These are phyloP conservation scores for Blastobotrys proliferans DNA, from an alignment of 1,139 yeast genomes.

Conservation along the genomic window DNA sequence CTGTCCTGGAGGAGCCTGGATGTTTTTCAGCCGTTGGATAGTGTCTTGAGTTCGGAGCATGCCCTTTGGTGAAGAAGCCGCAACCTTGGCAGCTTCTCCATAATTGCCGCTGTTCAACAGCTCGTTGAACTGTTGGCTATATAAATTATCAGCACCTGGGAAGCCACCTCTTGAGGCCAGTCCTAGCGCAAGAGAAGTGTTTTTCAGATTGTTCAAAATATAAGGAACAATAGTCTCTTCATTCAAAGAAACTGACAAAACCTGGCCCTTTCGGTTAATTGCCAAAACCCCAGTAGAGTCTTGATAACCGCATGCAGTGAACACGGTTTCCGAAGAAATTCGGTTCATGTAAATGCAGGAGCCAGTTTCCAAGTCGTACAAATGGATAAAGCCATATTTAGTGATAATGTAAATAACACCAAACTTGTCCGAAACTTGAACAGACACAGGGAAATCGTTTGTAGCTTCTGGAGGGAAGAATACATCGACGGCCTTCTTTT, in stretches of 20 bases:
- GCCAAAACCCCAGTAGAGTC: conserved; percentile 83
- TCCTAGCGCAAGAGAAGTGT: conserved; percentile 80
- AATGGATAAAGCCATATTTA: conserved; percentile 93
- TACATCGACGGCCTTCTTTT: conserved; percentile 86
- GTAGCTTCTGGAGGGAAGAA: conserved; percentile 97
- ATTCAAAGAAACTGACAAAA: conserved; percentile 85
- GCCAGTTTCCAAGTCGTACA: conserved; percentile 92
- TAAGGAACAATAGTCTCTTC: conserved; percentile 86
- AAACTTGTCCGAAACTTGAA: conserved; percentile 79
- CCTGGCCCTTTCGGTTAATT: conserved; percentile 94
- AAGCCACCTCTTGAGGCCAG: conserved; percentile 94
- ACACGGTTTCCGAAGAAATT: conserved; percentile 93
- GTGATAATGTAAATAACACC: conserved; percentile 89
- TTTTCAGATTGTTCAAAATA: conserved; percentile 78
- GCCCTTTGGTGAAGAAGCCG: conserved; percentile 87
- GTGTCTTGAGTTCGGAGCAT: conserved; percentile 88
- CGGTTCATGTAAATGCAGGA: conserved; percentile 91
- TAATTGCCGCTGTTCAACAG: conserved; percentile 83
- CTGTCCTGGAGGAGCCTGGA: conserved; percentile 95
- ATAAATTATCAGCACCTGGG: conserved; percentile 93
- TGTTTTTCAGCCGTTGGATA: conserved; percentile 82
- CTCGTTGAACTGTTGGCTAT: conserved; percentile 86
- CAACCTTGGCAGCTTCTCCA: conserved; percentile 90
- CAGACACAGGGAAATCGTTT: conserved; percentile 93
- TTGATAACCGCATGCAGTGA: conserved; percentile 72